A percentile compares a stretch with the other conserved stretches of the same genome.
Conservation (phyloP, 2,329 filamentous ascomycete genomes). For the Fusarium sp. region DNA sequence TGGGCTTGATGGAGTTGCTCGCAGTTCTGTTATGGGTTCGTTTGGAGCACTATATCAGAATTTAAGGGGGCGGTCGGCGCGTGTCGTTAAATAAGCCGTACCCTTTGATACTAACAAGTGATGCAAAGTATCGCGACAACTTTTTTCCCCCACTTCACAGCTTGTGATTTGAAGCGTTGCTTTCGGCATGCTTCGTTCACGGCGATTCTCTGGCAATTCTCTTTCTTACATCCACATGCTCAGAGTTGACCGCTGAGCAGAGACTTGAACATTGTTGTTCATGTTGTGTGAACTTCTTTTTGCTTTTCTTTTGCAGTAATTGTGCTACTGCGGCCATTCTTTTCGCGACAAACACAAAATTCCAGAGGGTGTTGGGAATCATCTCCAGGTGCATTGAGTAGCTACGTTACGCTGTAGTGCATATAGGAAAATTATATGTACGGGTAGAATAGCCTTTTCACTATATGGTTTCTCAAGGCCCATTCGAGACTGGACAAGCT, state of each 20-base stretch:
- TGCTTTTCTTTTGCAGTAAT: slow-evolving; percentile 2
- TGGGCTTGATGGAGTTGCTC: slow-evolving; percentile 61
- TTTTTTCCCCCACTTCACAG: not conserved
- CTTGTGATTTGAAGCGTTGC: not conserved
- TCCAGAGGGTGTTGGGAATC: not conserved
- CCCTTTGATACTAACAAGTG: not conserved
- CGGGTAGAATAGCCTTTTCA: not conserved
- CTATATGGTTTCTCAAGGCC: not conserved
- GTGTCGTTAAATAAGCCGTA: not conserved
- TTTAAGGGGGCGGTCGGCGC: not conserved
- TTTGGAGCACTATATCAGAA: not conserved
- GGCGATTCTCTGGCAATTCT: not conserved
- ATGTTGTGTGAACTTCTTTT: not conserved
- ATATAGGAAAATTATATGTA: not conserved
- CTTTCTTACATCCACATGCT: not conserved
- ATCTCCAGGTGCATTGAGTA: not conserved
- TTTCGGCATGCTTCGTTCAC: not conserved
- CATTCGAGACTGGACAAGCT: not conserved
- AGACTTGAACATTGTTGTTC: not conserved
- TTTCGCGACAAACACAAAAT: not conserved
- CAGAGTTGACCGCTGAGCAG: not conserved
- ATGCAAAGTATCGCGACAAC: not conserved
- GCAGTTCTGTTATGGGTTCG: not conserved
- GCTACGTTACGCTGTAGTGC: not conserved
- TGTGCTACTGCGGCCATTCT: not conserved